Evolutionary conservation across 768 basidiomycete species (phyloP), one percentile per base, ranked within the genome.

Genomic region (Lanmaoa rubissima): DNA sequence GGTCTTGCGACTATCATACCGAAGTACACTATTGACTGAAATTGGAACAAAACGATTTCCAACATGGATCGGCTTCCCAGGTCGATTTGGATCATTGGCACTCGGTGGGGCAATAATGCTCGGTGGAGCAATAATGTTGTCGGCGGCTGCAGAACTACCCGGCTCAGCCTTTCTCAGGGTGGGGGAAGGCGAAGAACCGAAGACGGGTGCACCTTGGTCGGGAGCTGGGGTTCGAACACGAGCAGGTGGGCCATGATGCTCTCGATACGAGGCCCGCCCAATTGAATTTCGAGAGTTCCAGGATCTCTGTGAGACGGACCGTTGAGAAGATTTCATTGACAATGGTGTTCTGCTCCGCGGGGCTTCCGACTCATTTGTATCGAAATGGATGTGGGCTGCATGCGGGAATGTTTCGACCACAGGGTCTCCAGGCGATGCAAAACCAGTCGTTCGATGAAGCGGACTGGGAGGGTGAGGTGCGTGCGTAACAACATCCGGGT

Each of bases 211-310:
- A 36, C 24, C 24, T 48, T 32, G 47, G 26, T 45, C 42, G 10
- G 26, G 7, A 24, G n/a, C 42, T 21, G 67, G 61, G 1, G 52
- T 57, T 35, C 59, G 61, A 42, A 28, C 32, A 19, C 51, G 59
- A 28, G 64, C 52, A 35, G 53, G 35, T 16, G 58, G 53, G 8
- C 64, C 70, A 28, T 2, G 61, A 41, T 70, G 53, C 9, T 42
- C 54, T 45, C 64, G 66, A 48, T 66, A 66, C 14, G 68, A 65
- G 1, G 57, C 48, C 31, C 66, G 65, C 13, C 65, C 69, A 21
- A n/a, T 21, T 3, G 69, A 67, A 17, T 26, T 51, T 51, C 39
- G 40, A 57, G 65, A 62, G 48, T 40, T 43, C 17, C 0, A 32
- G 4, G 68, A 67, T 12, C n/a, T 51, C 32, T 39, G 59, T 9